Evolutionary conservation across 2,329 filamentous ascomycete genomes (phyloP).

Genomic region (Talaromyces rugulosus): DNA sequence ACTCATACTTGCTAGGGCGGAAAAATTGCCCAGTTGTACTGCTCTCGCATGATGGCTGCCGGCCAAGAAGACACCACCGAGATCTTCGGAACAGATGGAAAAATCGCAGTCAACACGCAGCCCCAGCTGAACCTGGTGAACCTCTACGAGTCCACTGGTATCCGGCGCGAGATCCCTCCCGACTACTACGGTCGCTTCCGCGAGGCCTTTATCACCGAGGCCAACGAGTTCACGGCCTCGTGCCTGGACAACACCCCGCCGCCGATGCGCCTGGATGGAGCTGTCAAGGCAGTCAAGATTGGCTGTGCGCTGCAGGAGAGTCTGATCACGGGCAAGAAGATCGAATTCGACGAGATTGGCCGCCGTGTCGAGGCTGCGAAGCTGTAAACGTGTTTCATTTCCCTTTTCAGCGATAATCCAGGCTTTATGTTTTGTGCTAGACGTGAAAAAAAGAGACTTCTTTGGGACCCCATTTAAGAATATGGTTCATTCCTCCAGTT

Average conservation of each 20-base stretch:
- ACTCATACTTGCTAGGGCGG: slow-evolving; percentile 21
- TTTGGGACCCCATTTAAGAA: not conserved
- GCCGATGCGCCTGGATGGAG: slow-evolving; percentile 54
- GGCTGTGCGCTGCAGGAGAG: slow-evolving; percentile 57
- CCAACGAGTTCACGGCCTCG: slow-evolving; percentile 59
- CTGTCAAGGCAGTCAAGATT: slow-evolving; percentile 56
- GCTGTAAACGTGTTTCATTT: slow-evolving; percentile 24
- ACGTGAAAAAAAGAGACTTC: not conserved
- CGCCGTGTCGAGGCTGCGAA: slow-evolving; percentile 40
- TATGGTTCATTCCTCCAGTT: not conserved
- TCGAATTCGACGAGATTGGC: slow-evolving; percentile 56
- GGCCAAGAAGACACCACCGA: slow-evolving; percentile 33
- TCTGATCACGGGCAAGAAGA: slow-evolving; percentile 52
- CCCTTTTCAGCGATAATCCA: not conserved
- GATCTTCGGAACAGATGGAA: slow-evolving; percentile 45
- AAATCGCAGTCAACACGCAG: slow-evolving; percentile 58
- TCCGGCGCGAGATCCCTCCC: slow-evolving; percentile 57
- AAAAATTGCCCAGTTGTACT: slow-evolving; percentile 30
- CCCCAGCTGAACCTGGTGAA: slow-evolving; percentile 55
- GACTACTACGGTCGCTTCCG: slow-evolving; percentile 64
- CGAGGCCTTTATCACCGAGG: slow-evolving; percentile 61
- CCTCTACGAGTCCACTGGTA: slow-evolving; percentile 50
- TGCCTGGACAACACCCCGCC: slow-evolving; percentile 54
- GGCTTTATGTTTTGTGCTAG: not conserved
- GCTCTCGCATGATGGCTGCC: slow-evolving; percentile 32